Base-by-base conservation (phyloP, 495 filamentous ascomycete species). In the Aspergillus biplanus region DNA sequence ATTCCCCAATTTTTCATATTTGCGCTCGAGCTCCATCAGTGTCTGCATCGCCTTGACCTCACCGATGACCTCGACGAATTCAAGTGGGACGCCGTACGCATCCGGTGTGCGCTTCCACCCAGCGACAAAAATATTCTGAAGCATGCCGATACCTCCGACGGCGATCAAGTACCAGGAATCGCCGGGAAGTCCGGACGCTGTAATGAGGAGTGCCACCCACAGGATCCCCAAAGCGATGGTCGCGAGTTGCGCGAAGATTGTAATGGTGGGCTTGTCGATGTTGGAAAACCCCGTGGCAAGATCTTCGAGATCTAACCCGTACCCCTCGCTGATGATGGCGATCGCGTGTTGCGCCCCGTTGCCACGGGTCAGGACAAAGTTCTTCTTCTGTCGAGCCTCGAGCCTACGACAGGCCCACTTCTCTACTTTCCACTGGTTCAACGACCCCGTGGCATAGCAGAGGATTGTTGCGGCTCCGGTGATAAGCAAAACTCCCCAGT, bases 371-470 rank as follows among this genome's bases (percentile, higher is more conserved):
- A 83, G 44, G 1, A 70, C 64, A 34, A 77, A 66, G 3, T 64
- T 77, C 55, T 76, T 71, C 3, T 67, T 68, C 12, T 58, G 46
- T 13, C 59, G 57, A 7, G 37, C 16, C 13, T 61, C 59, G 21
- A 61, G 39, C 46, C 11, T n/a, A 8, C 77, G 78, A 64, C 78
- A 79, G 2, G 75, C 70, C 78, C 78, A 82, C 65, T 83, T 85
- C 71, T 86, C 83, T n/a, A 66, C 56, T 33, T 58, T 65, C 82
- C 80, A 86, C 57, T 86, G 82, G 6, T 73, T 73, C 15, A 83
- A 55, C 2, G 62, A 49, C 0, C 77, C 81, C 0, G 72, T 67
- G 1, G 66, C 46, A 16, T 76, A 70, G 5, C 75, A 70, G 4
- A 85, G 67, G 4, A 75, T 6, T 8, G 65, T 83, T 6, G 78